These are phyloP conservation scores for Hsuehochloa calcarea DNA, from an alignment of 176 grass and related monocot genomes.

Conservation along the genomic window DNA sequence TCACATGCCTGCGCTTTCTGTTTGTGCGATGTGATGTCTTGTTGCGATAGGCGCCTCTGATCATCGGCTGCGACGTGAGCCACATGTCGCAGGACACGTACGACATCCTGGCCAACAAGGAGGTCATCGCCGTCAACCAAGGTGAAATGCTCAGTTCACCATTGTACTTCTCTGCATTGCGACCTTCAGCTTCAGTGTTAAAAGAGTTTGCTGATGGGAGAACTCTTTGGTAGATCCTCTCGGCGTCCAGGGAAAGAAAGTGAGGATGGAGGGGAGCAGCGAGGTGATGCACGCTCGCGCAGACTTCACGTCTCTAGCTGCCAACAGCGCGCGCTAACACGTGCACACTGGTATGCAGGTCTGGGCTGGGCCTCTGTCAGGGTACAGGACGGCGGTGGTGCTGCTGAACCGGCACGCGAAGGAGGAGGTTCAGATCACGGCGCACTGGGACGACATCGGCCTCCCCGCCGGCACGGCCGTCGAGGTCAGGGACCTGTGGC, in stretches of 20 bases:
- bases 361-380: constrained; percentile 65
- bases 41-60: constrained; percentile 62
- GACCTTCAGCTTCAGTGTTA: background rate
- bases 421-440: constrained; percentile 42
- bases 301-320: background rate
- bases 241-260: constrained; percentile 88
- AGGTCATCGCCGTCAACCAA: constrained; percentile 95
- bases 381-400: constrained; percentile 53
- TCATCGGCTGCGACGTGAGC: constrained; percentile 86
- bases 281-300: constrained; percentile 41
- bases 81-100: constrained; percentile 68
- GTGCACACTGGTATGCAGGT: constrained; percentile 1
- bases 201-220: background rate
- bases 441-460: constrained; percentile 71
- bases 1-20: background rate
- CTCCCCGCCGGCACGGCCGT: constrained; percentile 57
- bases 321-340: background rate
- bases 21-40: background rate
- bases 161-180: background rate
- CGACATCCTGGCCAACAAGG: constrained; percentile 73
- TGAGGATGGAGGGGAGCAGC: constrained; percentile 75
- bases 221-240: constrained; percentile 40
- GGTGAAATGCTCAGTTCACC: constrained; percentile 13
- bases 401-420: constrained; percentile 50
- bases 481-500: constrained; percentile 69